These are phyloP conservation scores for Xylaria sp. DNA, from an alignment of 495 filamentous ascomycete species.

Conservation along the genomic window DNA sequence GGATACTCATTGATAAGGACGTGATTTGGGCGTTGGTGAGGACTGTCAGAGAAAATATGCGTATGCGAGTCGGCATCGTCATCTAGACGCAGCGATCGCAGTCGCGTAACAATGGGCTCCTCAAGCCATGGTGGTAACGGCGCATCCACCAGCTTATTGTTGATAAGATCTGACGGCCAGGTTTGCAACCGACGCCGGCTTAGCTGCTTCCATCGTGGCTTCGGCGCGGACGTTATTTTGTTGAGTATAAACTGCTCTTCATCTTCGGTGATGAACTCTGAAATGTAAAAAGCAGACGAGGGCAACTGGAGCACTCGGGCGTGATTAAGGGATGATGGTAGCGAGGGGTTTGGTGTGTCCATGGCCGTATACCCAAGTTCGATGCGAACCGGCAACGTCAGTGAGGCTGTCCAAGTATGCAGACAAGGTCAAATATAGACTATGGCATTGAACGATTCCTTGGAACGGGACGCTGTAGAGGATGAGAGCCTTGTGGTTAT, in stretches of 20 bases:
- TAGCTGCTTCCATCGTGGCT: conserved; percentile 84
- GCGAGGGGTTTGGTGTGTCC: conserved; percentile 27
- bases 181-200: conserved; percentile 88
- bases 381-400: not conserved
- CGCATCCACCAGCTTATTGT: conserved; percentile 75
- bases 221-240: conserved; percentile 70
- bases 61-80: conserved; percentile 30
- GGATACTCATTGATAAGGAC: conserved; percentile 92
- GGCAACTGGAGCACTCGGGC: conserved; percentile 67
- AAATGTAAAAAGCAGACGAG: conserved; percentile 79
- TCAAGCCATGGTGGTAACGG: conserved; percentile 80
- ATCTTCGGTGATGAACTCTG: conserved; percentile 79
- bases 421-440: no score
- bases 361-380: not conserved
- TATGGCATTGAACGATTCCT: no score
- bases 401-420: not conserved
- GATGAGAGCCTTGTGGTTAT: not conserved
- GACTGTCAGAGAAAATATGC: conserved; percentile 71
- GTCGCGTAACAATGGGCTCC: conserved; percentile 71
- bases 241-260: conserved; percentile 76
- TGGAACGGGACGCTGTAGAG: no score
- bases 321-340: conserved; percentile 55
- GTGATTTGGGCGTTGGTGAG: conserved; percentile 84
- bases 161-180: conserved; percentile 79
- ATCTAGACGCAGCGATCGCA: conserved; percentile 59